These are phyloP conservation scores for Xylariaceae sp. DNA, from an alignment of 2,329 filamentous ascomycete species.

Conservation along the genomic window DNA sequence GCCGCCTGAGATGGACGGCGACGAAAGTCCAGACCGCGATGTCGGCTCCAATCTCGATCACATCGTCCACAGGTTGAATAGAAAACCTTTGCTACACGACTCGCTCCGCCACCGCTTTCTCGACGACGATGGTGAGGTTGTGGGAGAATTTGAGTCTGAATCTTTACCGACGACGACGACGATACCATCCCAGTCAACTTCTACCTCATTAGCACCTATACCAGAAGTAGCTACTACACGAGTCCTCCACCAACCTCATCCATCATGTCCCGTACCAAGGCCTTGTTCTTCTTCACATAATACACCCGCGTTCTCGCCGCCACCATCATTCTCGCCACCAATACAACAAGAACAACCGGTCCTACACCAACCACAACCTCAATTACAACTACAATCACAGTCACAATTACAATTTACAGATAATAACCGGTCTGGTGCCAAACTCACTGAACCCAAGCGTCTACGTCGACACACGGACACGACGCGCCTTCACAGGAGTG, in stretches of 20 bases:
- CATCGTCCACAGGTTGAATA: slow-evolving; percentile 11
- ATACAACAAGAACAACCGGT: background rate
- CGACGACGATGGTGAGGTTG: background rate
- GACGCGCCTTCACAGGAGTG: slow-evolving; percentile 14
- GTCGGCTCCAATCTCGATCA: slow-evolving; percentile 10
- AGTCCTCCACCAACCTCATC: slow-evolving; percentile 1
- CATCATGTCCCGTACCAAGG: no score
- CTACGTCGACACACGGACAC: slow-evolving; percentile 13
- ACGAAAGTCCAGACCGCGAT: slow-evolving; percentile 1
- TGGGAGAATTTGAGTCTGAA: background rate
- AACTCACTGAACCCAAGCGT: slow-evolving; percentile 5
- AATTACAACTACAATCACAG: background rate
- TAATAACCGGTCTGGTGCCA: background rate
- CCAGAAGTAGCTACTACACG: slow-evolving; percentile 1
- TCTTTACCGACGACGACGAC: background rate
- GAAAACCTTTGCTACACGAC: slow-evolving; percentile 14
- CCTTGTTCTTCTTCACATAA: no score
- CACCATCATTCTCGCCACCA: slow-evolving; percentile 4
- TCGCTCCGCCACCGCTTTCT: slow-evolving; percentile 10
- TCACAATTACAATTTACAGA: no score
- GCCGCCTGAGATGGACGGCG: slow-evolving; percentile 5
- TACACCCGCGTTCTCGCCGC: slow-evolving; percentile 7
- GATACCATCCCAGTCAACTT: slow-evolving; percentile 5
- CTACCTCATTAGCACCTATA: slow-evolving; percentile 10
- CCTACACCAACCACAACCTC: background rate